Evolutionary conservation across 2,329 filamentous ascomycete genomes (phyloP), one percentile per base, ranked within the genome.

Genomic region (Knoxdaviesia proteae): DNA sequence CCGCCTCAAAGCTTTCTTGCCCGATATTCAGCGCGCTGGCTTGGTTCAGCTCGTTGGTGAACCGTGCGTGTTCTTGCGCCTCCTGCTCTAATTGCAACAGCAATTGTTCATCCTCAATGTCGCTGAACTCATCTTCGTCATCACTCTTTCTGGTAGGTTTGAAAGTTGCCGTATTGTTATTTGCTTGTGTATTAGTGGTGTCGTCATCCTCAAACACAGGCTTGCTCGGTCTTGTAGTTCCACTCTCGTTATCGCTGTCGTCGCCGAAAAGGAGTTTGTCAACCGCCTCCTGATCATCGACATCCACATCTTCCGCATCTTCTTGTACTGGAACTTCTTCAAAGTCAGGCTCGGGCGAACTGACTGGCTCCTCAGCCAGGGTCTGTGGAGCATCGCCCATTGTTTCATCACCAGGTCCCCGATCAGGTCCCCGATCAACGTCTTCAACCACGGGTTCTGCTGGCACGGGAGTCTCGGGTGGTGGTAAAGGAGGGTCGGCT

Each of bases 11-110:
- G 39, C 87, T 77, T 38, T 78, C 72, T 33, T 74, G 73, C 20
- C 20, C 20, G 20, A 20, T 20, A 20, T 20, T 3, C 20, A 20
- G 20, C 20, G 20, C 20, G 50, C 80, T 84, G 50, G 87, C 74
- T 53, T 82, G 72, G 57, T 92, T 94, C 7, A 98, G 68, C 39
- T 81, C 77, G 49, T 82, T 87, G 2, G 87, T 84, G 54, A 98
- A 98, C 5, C 88, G 77, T 4, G 83, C 86, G 54, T 98, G 88
- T 52, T 94, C 90, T 60, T 94, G 84, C 1, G 82, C 84, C 65
- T 98, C 92, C 31, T 80, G 74, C 0, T 84, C 87, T 51, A 98
- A 75, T 50, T 88, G 84, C 6, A 73, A 74, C 44, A 96, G 70
- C 6, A 98, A 68, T 50, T 94, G 86, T 54, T 87, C 87, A 48